phyloP scores from a whole-genome alignment of 2,329 filamentous ascomycete species.

The Aspergillus sp. region DNA sequence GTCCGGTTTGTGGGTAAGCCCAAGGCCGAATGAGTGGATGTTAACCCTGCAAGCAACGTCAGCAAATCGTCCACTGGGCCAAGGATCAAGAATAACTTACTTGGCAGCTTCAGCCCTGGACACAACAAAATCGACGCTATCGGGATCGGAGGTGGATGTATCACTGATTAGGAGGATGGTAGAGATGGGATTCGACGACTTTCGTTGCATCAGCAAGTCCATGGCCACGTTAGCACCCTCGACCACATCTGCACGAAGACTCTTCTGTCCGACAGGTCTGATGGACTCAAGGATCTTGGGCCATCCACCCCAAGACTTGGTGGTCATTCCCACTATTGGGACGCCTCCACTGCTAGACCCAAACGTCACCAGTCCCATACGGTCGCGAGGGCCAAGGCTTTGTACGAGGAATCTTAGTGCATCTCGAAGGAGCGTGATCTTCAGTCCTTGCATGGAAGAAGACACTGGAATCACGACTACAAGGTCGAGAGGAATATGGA shows the following conservation, averaged over 20 bases:
- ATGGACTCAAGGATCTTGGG: conserved; percentile 81
- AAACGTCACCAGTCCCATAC: conserved; percentile 97
- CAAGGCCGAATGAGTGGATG: conserved; percentile 94
- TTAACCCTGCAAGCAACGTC: conserved; percentile 63
- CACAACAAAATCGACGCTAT: conserved; percentile 96
- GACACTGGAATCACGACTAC: conserved; percentile 97
- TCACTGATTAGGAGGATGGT: conserved; percentile 97
- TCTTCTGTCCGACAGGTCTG: conserved; percentile 93
- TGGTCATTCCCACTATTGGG: conserved; percentile 96
- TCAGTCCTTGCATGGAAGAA: conserved; percentile 98
- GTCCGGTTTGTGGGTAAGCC: conserved; percentile 96
- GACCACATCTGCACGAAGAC: conserved; percentile 90
- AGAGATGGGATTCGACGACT: conserved; percentile 91
- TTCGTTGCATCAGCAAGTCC: conserved; percentile 97
- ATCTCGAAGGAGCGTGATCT: conserved; percentile 91
- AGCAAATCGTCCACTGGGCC: conserved; percentile 19
- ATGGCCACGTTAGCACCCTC: conserved; percentile 98
- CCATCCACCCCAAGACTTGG: conserved; percentile 93
- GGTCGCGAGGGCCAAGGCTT: conserved; percentile 85
- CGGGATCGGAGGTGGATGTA: conserved; percentile 87
- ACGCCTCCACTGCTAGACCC: conserved; percentile 92
- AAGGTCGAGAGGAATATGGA: conserved; percentile 91
- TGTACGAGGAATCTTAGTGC: conserved; percentile 88
- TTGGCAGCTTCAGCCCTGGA: conserved; percentile 96
- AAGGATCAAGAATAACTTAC: conserved; percentile 53